A percentile compares a stretch with the other conserved stretches of the same genome.
phyloP scores from a whole-genome alignment of 192 early-diverging fungal genomes.

The Coemansia sp. region DNA sequence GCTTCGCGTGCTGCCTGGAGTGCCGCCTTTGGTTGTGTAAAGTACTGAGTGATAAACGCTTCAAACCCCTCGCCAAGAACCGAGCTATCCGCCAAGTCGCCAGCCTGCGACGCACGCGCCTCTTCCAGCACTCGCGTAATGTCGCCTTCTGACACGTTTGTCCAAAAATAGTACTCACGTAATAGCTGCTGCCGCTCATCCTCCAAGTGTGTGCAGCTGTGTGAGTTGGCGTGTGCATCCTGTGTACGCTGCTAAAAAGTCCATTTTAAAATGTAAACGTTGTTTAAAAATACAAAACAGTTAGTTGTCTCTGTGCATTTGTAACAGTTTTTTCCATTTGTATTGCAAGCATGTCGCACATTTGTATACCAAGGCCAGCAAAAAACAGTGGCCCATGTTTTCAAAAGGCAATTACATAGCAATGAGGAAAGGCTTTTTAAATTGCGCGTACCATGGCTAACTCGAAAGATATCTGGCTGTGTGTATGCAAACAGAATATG shows the following conservation, averaged over 20 bases:
- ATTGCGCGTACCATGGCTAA: too few relatives aligned
- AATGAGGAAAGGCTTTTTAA: too few relatives aligned
- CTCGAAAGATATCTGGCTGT: too few relatives aligned
- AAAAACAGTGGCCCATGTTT: too few relatives aligned
- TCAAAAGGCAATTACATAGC: too few relatives aligned
- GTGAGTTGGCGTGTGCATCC: neutral
- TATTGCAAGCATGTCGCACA: too few relatives aligned
- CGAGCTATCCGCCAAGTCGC: neutral
- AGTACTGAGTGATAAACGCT: slow-evolving; percentile 20
- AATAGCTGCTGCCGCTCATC: slow-evolving; percentile 13
- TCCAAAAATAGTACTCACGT: slow-evolving; percentile 34
- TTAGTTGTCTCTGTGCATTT: too few relatives aligned
- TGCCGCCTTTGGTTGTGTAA: slow-evolving; percentile 9
- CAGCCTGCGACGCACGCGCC: neutral
- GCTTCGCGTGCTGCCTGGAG: slow-evolving; percentile 3
- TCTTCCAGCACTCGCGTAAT: slow-evolving; percentile 8
- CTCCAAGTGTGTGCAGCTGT: slow-evolving; percentile 14
- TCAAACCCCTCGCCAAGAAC: slow-evolving; percentile 5
- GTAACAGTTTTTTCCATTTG: too few relatives aligned
- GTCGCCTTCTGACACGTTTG: slow-evolving; percentile 10
- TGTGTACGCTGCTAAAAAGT: neutral
- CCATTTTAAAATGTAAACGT: neutral
- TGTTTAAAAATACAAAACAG: neutral
- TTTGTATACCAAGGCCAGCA: too few relatives aligned
- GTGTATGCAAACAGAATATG: too few relatives aligned